phyloP scores from a whole-genome alignment of 2,329 filamentous ascomycete genomes.

The Colletotrichum sp. region DNA sequence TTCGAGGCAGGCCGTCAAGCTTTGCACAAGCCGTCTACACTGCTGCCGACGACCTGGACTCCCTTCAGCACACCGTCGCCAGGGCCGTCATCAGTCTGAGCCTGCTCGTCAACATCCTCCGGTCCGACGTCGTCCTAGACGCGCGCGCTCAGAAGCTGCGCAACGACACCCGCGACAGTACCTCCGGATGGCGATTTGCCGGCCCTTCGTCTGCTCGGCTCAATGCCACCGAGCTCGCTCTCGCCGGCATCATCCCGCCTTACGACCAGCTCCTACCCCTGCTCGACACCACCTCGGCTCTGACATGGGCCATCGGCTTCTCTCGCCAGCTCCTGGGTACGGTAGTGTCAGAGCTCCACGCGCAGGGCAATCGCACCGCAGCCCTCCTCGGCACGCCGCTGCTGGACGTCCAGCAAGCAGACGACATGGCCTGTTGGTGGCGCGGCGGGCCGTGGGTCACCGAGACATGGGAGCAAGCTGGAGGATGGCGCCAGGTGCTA shows the following conservation, averaged over 20 bases:
- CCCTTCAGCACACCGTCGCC: neutral
- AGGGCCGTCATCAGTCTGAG: neutral
- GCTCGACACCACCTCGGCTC: neutral
- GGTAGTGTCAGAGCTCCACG: neutral
- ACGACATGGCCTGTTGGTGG: neutral
- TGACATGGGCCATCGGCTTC: neutral
- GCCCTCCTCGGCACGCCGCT: neutral
- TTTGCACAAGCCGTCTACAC: neutral
- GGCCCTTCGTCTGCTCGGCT: neutral
- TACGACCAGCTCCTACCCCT: neutral
- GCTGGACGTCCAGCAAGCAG: neutral
- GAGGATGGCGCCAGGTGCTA: neutral
- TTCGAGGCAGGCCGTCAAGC: neutral
- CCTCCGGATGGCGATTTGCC: neutral
- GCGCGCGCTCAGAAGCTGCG: neutral
- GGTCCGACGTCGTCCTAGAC: neutral
- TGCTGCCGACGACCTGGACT: neutral
- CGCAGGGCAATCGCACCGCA: neutral
- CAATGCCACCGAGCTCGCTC: neutral
- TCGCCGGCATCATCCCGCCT: neutral
- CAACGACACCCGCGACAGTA: neutral
- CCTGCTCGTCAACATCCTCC: neutral
- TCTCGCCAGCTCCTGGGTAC: neutral
- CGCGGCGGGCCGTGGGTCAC: neutral
- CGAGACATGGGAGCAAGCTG: neutral